A percentile compares a stretch with the other conserved stretches of the same genome.
These are phyloP conservation scores for Piromyces finnis DNA, from an alignment of 192 early-diverging fungal species.

Conservation along the genomic window DNA sequence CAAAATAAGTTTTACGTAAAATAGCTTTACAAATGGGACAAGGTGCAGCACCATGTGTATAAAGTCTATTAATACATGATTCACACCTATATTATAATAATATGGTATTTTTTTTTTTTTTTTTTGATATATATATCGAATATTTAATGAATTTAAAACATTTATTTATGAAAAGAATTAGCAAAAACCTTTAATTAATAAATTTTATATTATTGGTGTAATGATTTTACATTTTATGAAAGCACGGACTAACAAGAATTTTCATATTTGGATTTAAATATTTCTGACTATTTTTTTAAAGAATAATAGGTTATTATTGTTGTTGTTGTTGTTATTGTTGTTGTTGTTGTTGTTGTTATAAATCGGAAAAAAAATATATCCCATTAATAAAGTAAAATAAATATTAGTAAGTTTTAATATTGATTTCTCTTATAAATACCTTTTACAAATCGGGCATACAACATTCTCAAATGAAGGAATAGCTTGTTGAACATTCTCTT, in stretches of 20 bases:
- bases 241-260: conserved; percentile 82
- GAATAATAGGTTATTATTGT: no score
- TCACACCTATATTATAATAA: conserved; percentile 58
- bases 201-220: no score
- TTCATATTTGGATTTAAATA: conserved; percentile 75
- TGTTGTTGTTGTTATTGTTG: no score
- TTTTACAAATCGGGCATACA: neutral
- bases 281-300: conserved; percentile 6
- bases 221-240: conserved; percentile 65
- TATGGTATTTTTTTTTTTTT: no score
- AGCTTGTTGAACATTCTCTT: neutral
- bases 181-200: no score
- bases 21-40: conserved; percentile 75
- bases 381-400: no score
- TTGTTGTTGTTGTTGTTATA: no score
- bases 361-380: no score
- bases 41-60: conserved; percentile 66
- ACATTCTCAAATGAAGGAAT: neutral
- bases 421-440: neutral
- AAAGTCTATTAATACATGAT: conserved; percentile 69
- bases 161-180: no score
- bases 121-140: no score
- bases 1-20: conserved; percentile 68
- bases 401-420: no score
- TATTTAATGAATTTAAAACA: no score